Evolutionary conservation across 2,329 filamentous ascomycete species (phyloP).

Genomic region (Sarocladiaceae sp.): DNA sequence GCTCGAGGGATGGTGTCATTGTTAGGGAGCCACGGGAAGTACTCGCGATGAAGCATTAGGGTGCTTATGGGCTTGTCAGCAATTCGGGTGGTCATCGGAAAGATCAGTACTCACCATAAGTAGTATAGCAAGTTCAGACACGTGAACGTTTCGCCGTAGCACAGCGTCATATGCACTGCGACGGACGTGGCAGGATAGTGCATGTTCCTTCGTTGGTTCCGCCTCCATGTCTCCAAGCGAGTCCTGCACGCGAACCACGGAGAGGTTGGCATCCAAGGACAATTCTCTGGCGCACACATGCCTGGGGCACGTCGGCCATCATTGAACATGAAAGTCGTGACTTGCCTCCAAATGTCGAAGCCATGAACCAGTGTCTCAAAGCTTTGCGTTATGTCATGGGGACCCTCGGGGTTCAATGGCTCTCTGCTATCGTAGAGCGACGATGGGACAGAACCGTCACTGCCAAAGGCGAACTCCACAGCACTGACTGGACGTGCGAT

Average conservation of each 20-base stretch:
- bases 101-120: constrained; percentile 26
- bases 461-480: constrained; percentile 35
- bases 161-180: constrained; percentile 32
- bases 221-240: constrained; percentile 30
- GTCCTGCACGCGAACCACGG: constrained; percentile 27
- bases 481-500: constrained; percentile 26
- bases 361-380: constrained; percentile 35
- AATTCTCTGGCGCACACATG: constrained; percentile 33
- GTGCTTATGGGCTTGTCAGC: constrained; percentile 21
- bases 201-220: constrained; percentile 27
- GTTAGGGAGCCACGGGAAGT: constrained; percentile 38
- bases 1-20: constrained; percentile 28
- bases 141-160: constrained; percentile 35
- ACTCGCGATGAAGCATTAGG: constrained; percentile 38
- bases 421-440: constrained; percentile 3
- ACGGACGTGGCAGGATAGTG: constrained; percentile 33
- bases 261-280: constrained; percentile 32
- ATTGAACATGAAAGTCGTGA: constrained; percentile 37
- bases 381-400: constrained; percentile 20
- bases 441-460: constrained; percentile 15
- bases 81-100: not conserved
- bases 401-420: not conserved
- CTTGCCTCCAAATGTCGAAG: constrained; percentile 37
- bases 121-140: constrained; percentile 41
- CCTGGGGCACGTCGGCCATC: constrained; percentile 35